Evolutionary conservation across 2,329 filamentous ascomycete species (phyloP).

Genomic region (Sporothrix sp.): DNA sequence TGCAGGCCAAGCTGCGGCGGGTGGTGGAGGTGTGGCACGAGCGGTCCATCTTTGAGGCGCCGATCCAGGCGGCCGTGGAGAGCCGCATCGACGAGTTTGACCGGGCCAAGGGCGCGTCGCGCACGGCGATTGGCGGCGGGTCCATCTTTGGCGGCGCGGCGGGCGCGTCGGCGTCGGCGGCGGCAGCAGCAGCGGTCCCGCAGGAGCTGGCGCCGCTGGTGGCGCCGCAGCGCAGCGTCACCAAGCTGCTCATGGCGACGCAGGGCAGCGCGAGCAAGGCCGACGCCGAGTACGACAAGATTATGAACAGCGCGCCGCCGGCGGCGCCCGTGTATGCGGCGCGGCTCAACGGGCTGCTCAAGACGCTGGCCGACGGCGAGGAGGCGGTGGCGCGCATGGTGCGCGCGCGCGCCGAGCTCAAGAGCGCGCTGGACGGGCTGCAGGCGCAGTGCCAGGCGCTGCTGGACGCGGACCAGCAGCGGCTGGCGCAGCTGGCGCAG

Average conservation of each 20-base stretch:
- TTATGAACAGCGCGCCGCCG: constrained; percentile 46
- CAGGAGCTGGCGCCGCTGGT: constrained; percentile 69
- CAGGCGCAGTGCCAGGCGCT: constrained; percentile 63
- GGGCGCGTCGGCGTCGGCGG: constrained; percentile 22
- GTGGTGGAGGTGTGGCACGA: constrained; percentile 94
- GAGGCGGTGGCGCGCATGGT: constrained; percentile 82
- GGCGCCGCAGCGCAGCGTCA: constrained; percentile 60
- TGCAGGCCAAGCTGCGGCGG: constrained; percentile 77
- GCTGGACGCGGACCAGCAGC: constrained; percentile 58
- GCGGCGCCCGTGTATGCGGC: constrained; percentile 87
- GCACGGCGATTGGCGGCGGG: constrained; percentile 40
- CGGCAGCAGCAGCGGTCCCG: constrained; percentile 43
- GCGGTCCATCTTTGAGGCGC: constrained; percentile 69
- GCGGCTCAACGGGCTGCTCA: constrained; percentile 78
- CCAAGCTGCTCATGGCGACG: constrained; percentile 60
- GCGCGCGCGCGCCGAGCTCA: constrained; percentile 68
- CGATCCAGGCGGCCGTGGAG: constrained; percentile 75
- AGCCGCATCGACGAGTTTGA: constrained; percentile 59
- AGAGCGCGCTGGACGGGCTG: constrained; percentile 73
- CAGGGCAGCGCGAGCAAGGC: constrained; percentile 60
- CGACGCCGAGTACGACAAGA: constrained; percentile 73
- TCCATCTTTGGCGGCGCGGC: constrained; percentile 57
- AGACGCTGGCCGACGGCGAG: constrained; percentile 79
- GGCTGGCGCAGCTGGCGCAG: constrained; percentile 52
- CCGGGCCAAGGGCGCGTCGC: constrained; percentile 45